Evolutionary conservation across 192 early-diverging fungal genomes (phyloP), one percentile per base, ranked within the genome.

Genomic region (Coemansia sp.): DNA sequence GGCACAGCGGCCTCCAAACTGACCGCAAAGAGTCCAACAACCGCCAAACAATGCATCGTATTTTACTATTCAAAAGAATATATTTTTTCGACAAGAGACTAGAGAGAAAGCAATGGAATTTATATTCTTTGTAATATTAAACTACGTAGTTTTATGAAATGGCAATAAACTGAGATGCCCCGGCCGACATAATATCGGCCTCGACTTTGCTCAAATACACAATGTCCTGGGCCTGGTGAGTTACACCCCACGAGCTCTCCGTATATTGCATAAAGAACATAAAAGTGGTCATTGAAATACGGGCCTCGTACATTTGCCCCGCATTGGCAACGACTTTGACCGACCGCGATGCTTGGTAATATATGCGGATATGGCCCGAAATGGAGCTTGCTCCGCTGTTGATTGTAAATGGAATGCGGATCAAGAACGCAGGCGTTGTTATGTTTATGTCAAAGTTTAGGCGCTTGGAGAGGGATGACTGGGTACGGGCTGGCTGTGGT

Each of bases 261-360:
- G 67, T 62, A 47, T 73, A 79, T 17, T 79, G 58, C 19, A 70
- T 59, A 10, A 52, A 56, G 48, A 73, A 79, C 56, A 79, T 51
- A 29, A 62, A 79, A 0, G 76, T 79, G 23, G 65, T 67, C 22
- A 59, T 51, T 0, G 76, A 72, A 12, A 73, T 58, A n/a, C 17
- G 32, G 6, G 76, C 76, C n/a, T 61, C 10, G 21, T 67, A 79
- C 5, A 22, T 29, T 17, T 70, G 43, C 14, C 71, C 72, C 15
- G 61, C 52, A 14, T 21, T 45, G 11, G 67, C 76, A 5, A 73
- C 49, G 3, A 59, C 48, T 21, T 70, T 73, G 15, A 79, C 52
- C 0, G 67, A 70, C 51, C 76, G 67, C 0, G 72, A 65, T 4
- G 76, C 72, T 17, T 70, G 56, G 52, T 47, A 79, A 29, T 70